Evolutionary conservation across 2,329 filamentous ascomycete genomes (phyloP).

Genomic region (Colletotrichum trifolii): DNA sequence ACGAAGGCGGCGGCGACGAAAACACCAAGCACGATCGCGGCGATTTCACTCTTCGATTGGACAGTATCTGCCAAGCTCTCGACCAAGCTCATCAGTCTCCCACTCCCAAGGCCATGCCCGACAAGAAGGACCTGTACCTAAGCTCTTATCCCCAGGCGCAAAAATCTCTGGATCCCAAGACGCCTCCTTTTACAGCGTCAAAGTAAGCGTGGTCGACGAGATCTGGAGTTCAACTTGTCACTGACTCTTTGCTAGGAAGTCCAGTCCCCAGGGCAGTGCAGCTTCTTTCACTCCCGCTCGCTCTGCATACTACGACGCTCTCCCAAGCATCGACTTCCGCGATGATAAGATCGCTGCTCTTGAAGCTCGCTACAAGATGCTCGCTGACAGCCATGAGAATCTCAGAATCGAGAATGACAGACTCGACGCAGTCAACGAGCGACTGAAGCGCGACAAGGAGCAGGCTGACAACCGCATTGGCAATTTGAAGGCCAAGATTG

Average conservation of each 20-base stretch:
- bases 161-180: not conserved
- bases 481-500: not conserved
- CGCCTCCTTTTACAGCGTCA: constrained; percentile 4
- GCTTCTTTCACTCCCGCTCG: not conserved
- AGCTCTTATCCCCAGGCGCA: not conserved
- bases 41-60: not conserved
- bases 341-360: not conserved
- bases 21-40: not conserved
- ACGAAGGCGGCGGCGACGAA: not conserved
- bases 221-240: not conserved
- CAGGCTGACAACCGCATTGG: not conserved
- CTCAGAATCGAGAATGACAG: constrained; percentile 17
- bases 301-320: constrained; percentile 17
- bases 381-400: constrained; percentile 14
- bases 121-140: too few relatives aligned
- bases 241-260: not conserved
- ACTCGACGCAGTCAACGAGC: constrained; percentile 19
- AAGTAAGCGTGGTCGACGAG: not conserved
- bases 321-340: not conserved
- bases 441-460: not conserved
- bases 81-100: not conserved
- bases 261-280: not conserved
- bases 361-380: not conserved
- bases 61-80: not conserved
- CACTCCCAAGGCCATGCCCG: not conserved